These are phyloP conservation scores for Aspergillus heteromorphus DNA, from an alignment of 495 filamentous ascomycete species.

Conservation along the genomic window DNA sequence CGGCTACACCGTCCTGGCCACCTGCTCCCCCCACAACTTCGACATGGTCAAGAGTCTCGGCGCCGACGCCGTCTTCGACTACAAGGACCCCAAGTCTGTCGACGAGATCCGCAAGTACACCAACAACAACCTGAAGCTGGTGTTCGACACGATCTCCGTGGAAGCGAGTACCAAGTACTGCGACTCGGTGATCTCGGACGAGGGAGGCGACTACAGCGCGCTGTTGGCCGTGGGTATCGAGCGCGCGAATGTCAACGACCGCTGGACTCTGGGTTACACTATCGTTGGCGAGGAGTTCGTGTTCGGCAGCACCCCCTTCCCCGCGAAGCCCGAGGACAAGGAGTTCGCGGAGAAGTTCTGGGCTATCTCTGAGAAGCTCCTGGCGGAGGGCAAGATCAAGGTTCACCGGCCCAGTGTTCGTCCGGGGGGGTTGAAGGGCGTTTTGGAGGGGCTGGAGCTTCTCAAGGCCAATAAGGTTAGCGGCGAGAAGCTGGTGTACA, in stretches of 20 bases:
- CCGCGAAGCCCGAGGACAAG: constrained; percentile 32
- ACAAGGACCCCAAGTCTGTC: neutral
- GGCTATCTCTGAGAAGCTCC: constrained; percentile 31
- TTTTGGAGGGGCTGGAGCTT: constrained; percentile 49
- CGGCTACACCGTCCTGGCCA: neutral
- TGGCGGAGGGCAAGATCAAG: constrained; percentile 46
- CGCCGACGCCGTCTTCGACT: neutral
- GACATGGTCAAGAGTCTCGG: neutral
- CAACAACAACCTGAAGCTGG: neutral
- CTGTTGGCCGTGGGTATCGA: constrained; percentile 22
- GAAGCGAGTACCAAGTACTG: constrained; percentile 28
- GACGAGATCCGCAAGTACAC: neutral
- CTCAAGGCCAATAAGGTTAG: constrained; percentile 49
- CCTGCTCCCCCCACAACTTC: neutral
- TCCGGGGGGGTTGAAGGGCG: constrained; percentile 43
- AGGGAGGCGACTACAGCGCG: constrained; percentile 25
- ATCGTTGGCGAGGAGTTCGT: constrained; percentile 38
- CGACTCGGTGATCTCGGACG: constrained; percentile 32
- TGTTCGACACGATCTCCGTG: constrained; percentile 15
- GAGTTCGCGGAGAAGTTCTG: constrained; percentile 36
- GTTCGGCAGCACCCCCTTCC: constrained; percentile 22
- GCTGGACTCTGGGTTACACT: constrained; percentile 31
- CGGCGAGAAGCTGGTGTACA: constrained; percentile 56
- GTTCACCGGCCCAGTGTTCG: constrained; percentile 44
- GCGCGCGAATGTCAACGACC: constrained; percentile 30